Percentiles rank a stretch among this genome's conserved stretches.
Conservation (phyloP, 78 protist species). For the Dictyostelium intermedium region DNA sequence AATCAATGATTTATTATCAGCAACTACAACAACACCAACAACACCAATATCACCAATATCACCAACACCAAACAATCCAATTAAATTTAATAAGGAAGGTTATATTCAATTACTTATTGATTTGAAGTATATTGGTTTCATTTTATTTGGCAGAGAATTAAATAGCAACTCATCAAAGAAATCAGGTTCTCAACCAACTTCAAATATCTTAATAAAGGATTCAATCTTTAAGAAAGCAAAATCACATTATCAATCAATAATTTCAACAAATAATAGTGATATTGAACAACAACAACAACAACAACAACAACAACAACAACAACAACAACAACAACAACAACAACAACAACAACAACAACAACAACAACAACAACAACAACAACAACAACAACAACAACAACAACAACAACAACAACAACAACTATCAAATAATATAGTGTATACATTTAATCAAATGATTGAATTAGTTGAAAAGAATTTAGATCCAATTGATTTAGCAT, state of each 20-base stretch:
- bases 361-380: no score
- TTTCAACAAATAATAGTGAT: not conserved
- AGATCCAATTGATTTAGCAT: conserved; percentile 51
- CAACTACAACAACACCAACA: not conserved
- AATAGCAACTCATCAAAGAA: not conserved
- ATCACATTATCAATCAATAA: not conserved
- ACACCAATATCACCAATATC: not conserved
- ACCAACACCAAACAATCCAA: not conserved
- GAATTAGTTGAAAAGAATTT: conserved; percentile 28
- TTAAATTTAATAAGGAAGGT: conserved; percentile 19
- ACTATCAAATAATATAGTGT: not conserved
- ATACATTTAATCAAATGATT: conserved; percentile 7
- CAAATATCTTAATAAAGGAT: conserved; percentile 16
- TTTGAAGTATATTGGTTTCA: conserved; percentile 15
- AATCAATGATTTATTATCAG: not conserved
- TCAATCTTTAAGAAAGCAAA: conserved; percentile 25
- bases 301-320: not conserved
- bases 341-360: no score
- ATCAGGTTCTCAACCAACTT: not conserved
- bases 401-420: not conserved
- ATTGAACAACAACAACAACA: not conserved
- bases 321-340: no score
- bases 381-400: not conserved
- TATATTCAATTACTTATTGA: conserved; percentile 59
- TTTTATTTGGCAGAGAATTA: conserved; percentile 49